Percentiles rank a stretch among this genome's conserved stretches.
phyloP scores from a whole-genome alignment of 495 filamentous ascomycete genomes.

The Tirmania nivea region DNA sequence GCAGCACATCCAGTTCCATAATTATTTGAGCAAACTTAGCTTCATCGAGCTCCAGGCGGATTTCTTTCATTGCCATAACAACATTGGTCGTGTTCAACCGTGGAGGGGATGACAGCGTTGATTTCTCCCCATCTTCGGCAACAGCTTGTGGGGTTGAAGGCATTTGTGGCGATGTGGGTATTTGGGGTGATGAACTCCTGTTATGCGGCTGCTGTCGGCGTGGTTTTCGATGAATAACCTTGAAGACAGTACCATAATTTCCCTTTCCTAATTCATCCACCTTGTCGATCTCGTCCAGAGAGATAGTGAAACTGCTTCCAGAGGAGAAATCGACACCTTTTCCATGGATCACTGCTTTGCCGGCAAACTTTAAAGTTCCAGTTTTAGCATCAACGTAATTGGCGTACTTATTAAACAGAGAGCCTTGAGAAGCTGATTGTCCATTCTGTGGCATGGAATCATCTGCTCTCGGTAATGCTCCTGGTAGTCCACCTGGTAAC shows the following conservation, averaged over 20 bases:
- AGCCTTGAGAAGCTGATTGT: constrained; percentile 25
- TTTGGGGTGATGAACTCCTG: background rate
- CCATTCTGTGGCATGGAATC: constrained; percentile 3
- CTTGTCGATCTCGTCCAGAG: constrained; percentile 84
- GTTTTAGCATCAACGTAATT: constrained; percentile 80
- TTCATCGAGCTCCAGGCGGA: constrained; percentile 88
- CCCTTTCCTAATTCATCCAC: constrained; percentile 92
- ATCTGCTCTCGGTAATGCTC: background rate
- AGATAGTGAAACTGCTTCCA: constrained; percentile 79
- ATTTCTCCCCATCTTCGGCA: constrained; percentile 5
- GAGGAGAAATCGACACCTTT: constrained; percentile 80
- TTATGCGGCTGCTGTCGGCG: background rate
- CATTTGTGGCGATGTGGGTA: background rate
- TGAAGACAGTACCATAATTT: constrained; percentile 97
- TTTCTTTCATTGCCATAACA: constrained; percentile 99
- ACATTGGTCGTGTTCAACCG: constrained; percentile 30
- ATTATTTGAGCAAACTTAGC: constrained; percentile 92
- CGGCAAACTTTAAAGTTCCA: constrained; percentile 78
- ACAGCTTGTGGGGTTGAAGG: constrained; percentile 2
- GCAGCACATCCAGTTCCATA: constrained; percentile 92
- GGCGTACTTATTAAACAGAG: constrained; percentile 73
- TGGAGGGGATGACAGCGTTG: constrained; percentile 6
- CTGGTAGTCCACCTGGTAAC: constrained; percentile 5
- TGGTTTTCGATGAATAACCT: constrained; percentile 45
- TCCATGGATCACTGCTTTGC: constrained; percentile 71